Conservation (phyloP, 2,329 filamentous ascomycete genomes). For the Metarhizium humberi region DNA sequence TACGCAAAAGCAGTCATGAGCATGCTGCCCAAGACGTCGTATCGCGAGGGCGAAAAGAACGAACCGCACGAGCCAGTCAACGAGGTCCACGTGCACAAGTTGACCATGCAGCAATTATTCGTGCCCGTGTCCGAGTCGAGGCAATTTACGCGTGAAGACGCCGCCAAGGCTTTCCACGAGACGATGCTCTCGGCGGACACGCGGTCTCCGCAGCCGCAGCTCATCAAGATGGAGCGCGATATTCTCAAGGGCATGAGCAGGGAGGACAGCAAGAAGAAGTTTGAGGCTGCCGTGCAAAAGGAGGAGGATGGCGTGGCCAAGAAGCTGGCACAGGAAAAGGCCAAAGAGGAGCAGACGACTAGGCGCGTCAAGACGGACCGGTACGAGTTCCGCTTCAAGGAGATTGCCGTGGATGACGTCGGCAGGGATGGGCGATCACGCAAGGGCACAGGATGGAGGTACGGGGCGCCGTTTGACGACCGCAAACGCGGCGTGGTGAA, state of each 20-base stretch:
- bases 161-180: slow-evolving; percentile 54
- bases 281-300: slow-evolving; percentile 32
- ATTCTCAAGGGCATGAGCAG: slow-evolving; percentile 26
- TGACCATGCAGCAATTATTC: slow-evolving; percentile 56
- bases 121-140: slow-evolving; percentile 54
- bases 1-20: slow-evolving; percentile 67
- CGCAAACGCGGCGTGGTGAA: slow-evolving; percentile 55
- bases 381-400: slow-evolving; percentile 55
- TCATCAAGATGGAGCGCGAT: slow-evolving; percentile 46
- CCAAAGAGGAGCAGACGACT: slow-evolving; percentile 29
- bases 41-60: slow-evolving; percentile 38
- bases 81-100: slow-evolving; percentile 52
- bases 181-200: slow-evolving; percentile 50
- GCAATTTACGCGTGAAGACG: slow-evolving; percentile 54
- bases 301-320: slow-evolving; percentile 31
- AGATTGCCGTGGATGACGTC: slow-evolving; percentile 46
- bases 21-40: slow-evolving; percentile 71
- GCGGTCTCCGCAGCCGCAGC: slow-evolving; percentile 53
- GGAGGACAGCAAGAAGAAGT: slow-evolving; percentile 28
- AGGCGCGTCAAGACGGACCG: slow-evolving; percentile 39
- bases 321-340: slow-evolving; percentile 20
- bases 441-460: slow-evolving; percentile 49
- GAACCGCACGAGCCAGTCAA: slow-evolving; percentile 51
- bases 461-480: slow-evolving; percentile 54
- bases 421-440: slow-evolving; percentile 43